phyloP scores from a whole-genome alignment of 768 basidiomycete species.

The Tulasnella sp. region DNA sequence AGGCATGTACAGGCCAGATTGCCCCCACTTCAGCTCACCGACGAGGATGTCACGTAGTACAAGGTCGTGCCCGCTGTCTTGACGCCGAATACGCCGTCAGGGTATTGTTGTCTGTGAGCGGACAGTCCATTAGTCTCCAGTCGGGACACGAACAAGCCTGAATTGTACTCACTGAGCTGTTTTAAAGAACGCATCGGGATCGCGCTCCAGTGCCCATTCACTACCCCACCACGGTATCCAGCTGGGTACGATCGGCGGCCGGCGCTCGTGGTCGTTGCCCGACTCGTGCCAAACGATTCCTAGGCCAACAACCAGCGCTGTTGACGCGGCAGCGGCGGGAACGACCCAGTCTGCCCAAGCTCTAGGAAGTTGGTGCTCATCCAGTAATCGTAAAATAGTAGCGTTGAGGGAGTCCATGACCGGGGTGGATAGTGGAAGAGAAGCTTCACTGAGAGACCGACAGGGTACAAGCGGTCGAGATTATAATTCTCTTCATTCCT shows the following conservation, averaged over 20 bases:
- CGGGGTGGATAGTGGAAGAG: background rate
- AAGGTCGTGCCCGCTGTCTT: conserved; percentile 18
- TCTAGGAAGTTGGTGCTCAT: conserved; percentile 5
- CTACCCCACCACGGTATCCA: conserved; percentile 31
- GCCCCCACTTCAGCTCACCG: background rate
- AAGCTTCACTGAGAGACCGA: background rate
- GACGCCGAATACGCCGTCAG: conserved; percentile 20
- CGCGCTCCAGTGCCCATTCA: conserved; percentile 2
- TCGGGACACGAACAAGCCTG: background rate
- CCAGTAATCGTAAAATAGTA: background rate
- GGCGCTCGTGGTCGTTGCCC: background rate
- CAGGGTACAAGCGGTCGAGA: background rate
- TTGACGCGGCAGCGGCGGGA: conserved; percentile 20
- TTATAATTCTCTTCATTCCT: background rate
- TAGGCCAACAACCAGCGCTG: background rate
- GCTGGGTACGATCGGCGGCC: conserved; percentile 23
- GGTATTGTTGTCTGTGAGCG: background rate
- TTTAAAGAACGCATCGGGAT: conserved; percentile 26
- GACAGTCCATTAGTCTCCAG: background rate
- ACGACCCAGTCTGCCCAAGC: conserved; percentile 12
- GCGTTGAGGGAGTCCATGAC: background rate
- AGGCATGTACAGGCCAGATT: background rate
- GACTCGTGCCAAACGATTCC: background rate
- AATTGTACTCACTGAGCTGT: background rate
- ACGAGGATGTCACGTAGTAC: conserved; percentile 1